Evolutionary conservation across 2,329 filamentous ascomycete genomes (phyloP).

Genomic region (Botrytis byssoidea): DNA sequence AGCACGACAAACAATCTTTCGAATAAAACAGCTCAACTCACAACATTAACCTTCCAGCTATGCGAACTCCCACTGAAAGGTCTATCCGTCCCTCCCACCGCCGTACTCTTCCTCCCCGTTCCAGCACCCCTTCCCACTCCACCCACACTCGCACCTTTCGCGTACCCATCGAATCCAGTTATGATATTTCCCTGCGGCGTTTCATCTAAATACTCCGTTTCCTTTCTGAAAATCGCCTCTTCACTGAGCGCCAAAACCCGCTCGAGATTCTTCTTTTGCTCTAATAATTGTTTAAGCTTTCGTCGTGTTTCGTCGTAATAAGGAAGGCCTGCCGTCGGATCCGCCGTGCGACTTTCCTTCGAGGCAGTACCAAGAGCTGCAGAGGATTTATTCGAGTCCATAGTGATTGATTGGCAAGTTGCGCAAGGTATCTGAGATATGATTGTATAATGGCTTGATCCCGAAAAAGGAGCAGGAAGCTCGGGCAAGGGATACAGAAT

Average conservation of each 20-base stretch:
- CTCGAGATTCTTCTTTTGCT: slow-evolving; percentile 56
- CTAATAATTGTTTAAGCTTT: slow-evolving; percentile 64
- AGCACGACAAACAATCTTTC: background rate
- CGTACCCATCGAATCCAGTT: slow-evolving; percentile 96
- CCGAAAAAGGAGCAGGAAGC: slow-evolving; percentile 6
- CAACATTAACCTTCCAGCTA: slow-evolving; percentile 55
- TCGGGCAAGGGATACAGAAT: background rate
- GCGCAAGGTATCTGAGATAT: background rate
- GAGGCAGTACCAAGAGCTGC: background rate
- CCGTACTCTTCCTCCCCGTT: slow-evolving; percentile 60
- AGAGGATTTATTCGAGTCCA: background rate
- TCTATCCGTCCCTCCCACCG: slow-evolving; percentile 64
- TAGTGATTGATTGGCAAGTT: background rate
- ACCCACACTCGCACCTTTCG: slow-evolving; percentile 73
- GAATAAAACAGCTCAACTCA: slow-evolving; percentile 30
- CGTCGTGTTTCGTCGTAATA: slow-evolving; percentile 73
- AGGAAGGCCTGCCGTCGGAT: slow-evolving; percentile 52
- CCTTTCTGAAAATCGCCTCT: slow-evolving; percentile 79
- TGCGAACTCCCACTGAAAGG: slow-evolving; percentile 60
- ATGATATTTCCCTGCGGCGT: slow-evolving; percentile 92
- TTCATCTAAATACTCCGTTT: slow-evolving; percentile 86
- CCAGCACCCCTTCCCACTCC: slow-evolving; percentile 46
- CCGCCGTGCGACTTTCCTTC: slow-evolving; percentile 45
- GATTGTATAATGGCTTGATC: background rate
- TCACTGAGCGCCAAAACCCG: slow-evolving; percentile 48